Base-by-base conservation (phyloP, 148 eudicot genomes). In the Silene latifolia region DNA sequence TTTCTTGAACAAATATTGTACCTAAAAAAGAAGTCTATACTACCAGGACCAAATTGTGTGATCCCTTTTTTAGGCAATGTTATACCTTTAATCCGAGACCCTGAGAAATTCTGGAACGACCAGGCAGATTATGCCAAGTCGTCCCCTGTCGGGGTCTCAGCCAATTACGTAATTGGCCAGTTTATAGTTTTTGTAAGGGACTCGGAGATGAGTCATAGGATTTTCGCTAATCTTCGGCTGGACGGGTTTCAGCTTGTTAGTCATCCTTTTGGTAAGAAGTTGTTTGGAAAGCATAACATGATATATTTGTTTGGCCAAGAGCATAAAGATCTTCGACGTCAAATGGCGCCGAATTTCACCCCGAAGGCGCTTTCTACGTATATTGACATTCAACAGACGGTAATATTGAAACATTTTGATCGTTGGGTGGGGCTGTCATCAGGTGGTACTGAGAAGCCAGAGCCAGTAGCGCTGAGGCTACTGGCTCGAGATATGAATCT, bases 261-360 rank as follows among this genome's bases (percentile, higher is more conserved):
- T 7, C 98, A 93, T 71, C 98, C 98, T 0, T 93, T 93, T 15
- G 98, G 98, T 0, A 90, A 89, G 57, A 90, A 87, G 46, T 82
- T 93, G 0, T 93, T 93, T 63, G 97, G 97, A 1, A 89, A 91
- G 9, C 93, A 91, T 64, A 93, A 93, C 21, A 69, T 93, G 75
- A 91, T 91, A 14, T 93, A 89, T 76, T 82, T 91, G 86, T 86
- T 86, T 72, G 98, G 98, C 0, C 93, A 90, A 62, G 97, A 89
- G 0, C 98, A 93, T 29, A 93, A 91, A 58, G 92, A 93, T 51
- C 63, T 93, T 19, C 93, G 98, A 0, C 93, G 98, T 7, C 85
- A 85, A 0, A 83, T 91, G 14, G 97, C 97, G 0, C 92, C 94
- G 0, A 93, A 91, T 68, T 93, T 93, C 72, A 91, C 91, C 3